phyloP scores from a whole-genome alignment of 805 yeast genomes.

The Lachancea dasiensis region DNA sequence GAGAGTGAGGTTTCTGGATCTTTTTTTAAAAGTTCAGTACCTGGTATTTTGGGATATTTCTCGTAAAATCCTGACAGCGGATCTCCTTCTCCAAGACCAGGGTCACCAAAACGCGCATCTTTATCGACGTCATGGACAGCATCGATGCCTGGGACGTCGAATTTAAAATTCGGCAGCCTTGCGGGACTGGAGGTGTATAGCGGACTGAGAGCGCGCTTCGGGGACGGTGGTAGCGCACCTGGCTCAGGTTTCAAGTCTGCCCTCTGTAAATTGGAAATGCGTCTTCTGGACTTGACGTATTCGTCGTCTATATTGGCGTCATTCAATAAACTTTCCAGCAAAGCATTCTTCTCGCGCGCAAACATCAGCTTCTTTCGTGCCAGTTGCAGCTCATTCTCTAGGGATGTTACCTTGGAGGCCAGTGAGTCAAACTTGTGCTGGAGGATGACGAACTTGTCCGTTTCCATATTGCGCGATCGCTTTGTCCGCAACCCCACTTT shows the following conservation, averaged over 20 bases:
- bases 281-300: conserved; percentile 29
- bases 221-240: conserved; percentile 30
- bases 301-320: conserved; percentile 31
- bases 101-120: no score
- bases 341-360: conserved; percentile 27
- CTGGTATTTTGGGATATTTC: conserved; percentile 31
- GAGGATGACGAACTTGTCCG: conserved; percentile 18
- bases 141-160: neutral
- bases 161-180: conserved; percentile 7
- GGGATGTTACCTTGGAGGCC: conserved; percentile 12
- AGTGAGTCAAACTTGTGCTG: conserved; percentile 15
- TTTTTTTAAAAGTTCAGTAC: conserved; percentile 24
- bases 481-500: neutral
- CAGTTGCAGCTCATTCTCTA: conserved; percentile 17
- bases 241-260: conserved; percentile 27
- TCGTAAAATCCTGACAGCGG: conserved; percentile 16
- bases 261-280: conserved; percentile 29
- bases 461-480: conserved; percentile 8
- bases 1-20: conserved; percentile 22
- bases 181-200: conserved; percentile 33
- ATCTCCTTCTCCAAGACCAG: no score
- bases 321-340: conserved; percentile 27
- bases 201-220: conserved; percentile 24
- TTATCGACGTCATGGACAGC: neutral
- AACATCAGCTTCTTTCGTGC: conserved; percentile 25